Conservation (phyloP, 257 asterid genomes). For the Penstemon eatonii region DNA sequence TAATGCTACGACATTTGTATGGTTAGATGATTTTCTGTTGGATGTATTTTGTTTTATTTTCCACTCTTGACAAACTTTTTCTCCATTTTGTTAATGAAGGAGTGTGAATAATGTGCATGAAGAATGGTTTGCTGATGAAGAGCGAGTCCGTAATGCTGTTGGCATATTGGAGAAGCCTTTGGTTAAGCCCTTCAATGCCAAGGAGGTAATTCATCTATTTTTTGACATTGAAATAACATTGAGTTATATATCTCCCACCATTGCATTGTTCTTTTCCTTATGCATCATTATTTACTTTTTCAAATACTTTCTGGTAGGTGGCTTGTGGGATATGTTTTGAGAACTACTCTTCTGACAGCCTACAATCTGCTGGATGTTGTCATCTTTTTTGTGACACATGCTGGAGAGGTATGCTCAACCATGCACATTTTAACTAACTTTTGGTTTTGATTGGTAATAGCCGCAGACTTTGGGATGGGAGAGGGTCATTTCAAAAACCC, state of each 20-base stretch:
- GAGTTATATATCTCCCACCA: not conserved
- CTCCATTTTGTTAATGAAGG: constrained; percentile 46
- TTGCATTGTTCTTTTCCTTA: constrained; percentile 16
- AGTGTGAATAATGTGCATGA: constrained; percentile 85
- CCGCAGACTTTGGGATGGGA: too few species aligned
- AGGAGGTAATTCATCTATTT: constrained; percentile 55
- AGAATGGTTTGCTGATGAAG: constrained; percentile 90
- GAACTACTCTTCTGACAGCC: constrained; percentile 34
- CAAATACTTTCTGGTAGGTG: constrained; percentile 43
- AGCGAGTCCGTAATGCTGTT: constrained; percentile 69
- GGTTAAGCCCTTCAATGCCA: constrained; percentile 37
- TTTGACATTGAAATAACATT: constrained; percentile 22
- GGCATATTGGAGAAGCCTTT: constrained; percentile 72
- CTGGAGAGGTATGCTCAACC: constrained; percentile 66
- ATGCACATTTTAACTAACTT: constrained; percentile 22
- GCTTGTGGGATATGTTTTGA: constrained; percentile 89
- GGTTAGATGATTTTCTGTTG: constrained; percentile 1
- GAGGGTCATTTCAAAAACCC: too few species aligned
- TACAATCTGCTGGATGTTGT: constrained; percentile 61
- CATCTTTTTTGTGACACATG: constrained; percentile 81
- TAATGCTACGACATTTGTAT: not conserved
- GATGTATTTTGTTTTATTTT: constrained; percentile 15
- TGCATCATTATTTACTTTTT: constrained; percentile 19
- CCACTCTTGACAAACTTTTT: constrained; percentile 4
- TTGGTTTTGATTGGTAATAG: too few species aligned